phyloP scores from a whole-genome alignment of 306 rosid species.

The Malus asiatica region DNA sequence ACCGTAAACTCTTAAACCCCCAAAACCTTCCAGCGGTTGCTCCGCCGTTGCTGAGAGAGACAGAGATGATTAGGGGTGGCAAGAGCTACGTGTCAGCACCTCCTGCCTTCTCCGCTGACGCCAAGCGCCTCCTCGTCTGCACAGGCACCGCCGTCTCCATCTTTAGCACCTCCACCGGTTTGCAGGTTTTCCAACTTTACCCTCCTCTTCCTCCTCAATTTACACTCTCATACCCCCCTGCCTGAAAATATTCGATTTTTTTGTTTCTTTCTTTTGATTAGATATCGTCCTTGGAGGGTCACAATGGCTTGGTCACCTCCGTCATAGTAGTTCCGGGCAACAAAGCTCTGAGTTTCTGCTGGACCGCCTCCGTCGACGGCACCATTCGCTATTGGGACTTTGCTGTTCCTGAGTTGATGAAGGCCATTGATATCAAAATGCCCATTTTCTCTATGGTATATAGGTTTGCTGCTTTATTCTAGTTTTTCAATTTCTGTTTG shows the following conservation, averaged over 20 bases:
- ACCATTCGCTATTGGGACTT: slow-evolving; percentile 84
- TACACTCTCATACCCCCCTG: background rate
- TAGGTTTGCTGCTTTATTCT: background rate
- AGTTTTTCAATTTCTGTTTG: background rate
- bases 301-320: slow-evolving; percentile 60
- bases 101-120: slow-evolving; percentile 79
- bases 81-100: slow-evolving; percentile 55
- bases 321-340: slow-evolving; percentile 47
- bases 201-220: background rate
- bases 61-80: slow-evolving; percentile 58
- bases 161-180: slow-evolving; percentile 70
- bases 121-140: slow-evolving; percentile 61
- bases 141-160: slow-evolving; percentile 54
- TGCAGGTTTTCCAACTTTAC: slow-evolving; percentile 29
- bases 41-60: background rate
- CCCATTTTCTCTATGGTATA: slow-evolving; percentile 75
- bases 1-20: background rate
- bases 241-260: background rate
- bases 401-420: slow-evolving; percentile 52
- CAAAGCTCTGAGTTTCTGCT: slow-evolving; percentile 50
- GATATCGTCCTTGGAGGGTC: slow-evolving; percentile 56
- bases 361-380: slow-evolving; percentile 81
- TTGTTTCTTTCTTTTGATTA: background rate
- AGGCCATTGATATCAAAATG: slow-evolving; percentile 34
- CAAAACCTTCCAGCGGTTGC: background rate